Percentiles rank a stretch among this genome's conserved stretches.
Conservation (phyloP, 495 filamentous ascomycete genomes). For the Xanthoparmelia taractica region DNA sequence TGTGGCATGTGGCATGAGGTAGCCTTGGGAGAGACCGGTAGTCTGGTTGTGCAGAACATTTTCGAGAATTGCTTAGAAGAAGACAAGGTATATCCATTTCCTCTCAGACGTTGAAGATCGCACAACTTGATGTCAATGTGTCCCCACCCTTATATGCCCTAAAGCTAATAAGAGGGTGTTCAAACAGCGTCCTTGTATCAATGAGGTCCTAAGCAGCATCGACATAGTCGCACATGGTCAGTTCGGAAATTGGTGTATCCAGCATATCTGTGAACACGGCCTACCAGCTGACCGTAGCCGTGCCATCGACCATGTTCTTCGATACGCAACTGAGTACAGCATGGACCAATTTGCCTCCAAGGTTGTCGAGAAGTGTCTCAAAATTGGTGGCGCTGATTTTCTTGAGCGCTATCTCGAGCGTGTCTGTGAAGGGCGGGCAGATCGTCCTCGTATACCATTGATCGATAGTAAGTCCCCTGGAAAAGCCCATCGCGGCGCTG, state of each 20-base stretch:
- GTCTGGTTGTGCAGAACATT: constrained; percentile 96
- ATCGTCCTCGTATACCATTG: constrained; percentile 90
- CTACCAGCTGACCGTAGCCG: constrained; percentile 83
- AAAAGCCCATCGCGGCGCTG: background rate
- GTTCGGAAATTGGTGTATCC: constrained; percentile 99
- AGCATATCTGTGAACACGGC: constrained; percentile 98
- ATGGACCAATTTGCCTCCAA: constrained; percentile 99
- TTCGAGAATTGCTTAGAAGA: constrained; percentile 99
- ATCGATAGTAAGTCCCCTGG: constrained; percentile 68
- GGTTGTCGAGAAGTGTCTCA: constrained; percentile 97
- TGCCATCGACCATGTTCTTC: constrained; percentile 89
- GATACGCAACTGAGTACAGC: constrained; percentile 89
- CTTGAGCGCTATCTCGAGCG: constrained; percentile 86
- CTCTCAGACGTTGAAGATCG: background rate
- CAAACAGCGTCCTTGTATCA: constrained; percentile 80
- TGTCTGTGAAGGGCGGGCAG: constrained; percentile 81
- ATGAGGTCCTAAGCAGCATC: constrained; percentile 88
- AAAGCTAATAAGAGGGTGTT: constrained; percentile 32
- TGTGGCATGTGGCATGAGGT: constrained; percentile 99
- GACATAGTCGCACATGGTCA: constrained; percentile 96
- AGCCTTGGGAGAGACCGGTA: constrained; percentile 91
- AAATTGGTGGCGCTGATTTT: constrained; percentile 89
- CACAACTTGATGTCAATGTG: background rate
- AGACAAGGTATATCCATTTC: constrained; percentile 66
- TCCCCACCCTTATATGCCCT: constrained; percentile 6